These are phyloP conservation scores for Penicillium nucicola DNA, from an alignment of 495 filamentous ascomycete genomes.

Conservation along the genomic window DNA sequence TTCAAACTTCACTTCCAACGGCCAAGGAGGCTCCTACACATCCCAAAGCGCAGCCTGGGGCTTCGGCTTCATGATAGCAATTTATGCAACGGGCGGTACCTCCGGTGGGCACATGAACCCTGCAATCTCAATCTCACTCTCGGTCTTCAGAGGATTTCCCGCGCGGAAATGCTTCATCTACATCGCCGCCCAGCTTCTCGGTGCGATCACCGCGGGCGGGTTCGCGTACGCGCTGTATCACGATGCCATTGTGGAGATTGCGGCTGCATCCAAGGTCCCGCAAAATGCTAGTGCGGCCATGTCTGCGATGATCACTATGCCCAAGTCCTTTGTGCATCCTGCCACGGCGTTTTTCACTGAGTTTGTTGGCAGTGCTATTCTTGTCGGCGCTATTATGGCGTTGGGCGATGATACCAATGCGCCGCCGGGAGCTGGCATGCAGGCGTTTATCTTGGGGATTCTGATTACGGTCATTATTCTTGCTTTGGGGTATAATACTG, in stretches of 20 bases:
- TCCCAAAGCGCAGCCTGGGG: constrained; percentile 15
- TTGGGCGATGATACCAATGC: constrained; percentile 50
- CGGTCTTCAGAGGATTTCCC: constrained; percentile 16
- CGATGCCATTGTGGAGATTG: constrained; percentile 12
- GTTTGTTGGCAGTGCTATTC: constrained; percentile 48
- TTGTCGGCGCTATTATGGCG: constrained; percentile 54
- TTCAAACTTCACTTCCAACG: constrained; percentile 6
- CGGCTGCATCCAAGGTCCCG: neutral
- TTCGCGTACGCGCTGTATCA: constrained; percentile 15
- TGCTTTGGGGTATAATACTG: constrained; percentile 19
- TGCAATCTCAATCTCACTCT: constrained; percentile 13
- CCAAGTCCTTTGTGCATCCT: constrained; percentile 2
- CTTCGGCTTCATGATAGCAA: constrained; percentile 17
- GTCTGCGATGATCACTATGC: neutral
- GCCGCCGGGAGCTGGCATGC: constrained; percentile 39
- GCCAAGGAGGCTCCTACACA: constrained; percentile 5
- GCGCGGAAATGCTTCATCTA: constrained; percentile 10
- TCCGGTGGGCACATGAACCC: constrained; percentile 19
- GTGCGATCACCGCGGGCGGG: constrained; percentile 12
- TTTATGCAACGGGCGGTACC: constrained; percentile 15
- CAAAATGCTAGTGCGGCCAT: neutral
- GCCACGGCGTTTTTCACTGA: constrained; percentile 45
- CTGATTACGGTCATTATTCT: constrained; percentile 25
- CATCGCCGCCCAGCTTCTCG: constrained; percentile 11
- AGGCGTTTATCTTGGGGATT: constrained; percentile 52